These are phyloP conservation scores for Paxillus involutus DNA, from an alignment of 768 basidiomycete genomes.

Conservation along the genomic window DNA sequence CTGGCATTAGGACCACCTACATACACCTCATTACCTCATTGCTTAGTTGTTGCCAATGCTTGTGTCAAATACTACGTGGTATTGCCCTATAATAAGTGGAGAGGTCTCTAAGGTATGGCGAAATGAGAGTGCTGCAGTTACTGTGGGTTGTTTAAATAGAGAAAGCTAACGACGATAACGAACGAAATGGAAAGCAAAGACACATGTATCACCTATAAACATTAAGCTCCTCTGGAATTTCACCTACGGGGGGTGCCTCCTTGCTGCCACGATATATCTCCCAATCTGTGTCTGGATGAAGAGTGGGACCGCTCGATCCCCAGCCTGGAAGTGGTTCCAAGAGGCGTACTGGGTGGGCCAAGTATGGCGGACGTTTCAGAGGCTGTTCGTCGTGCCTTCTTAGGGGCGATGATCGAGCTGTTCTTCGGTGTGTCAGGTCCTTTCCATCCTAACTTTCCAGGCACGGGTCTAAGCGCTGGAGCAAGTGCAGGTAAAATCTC, in stretches of 20 bases:
- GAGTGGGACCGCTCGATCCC: constrained; percentile 36
- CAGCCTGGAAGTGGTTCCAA: constrained; percentile 26
- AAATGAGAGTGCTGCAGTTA: constrained; percentile 30
- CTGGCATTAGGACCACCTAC: background rate
- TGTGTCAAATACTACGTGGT: constrained; percentile 6
- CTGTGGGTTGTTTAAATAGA: constrained; percentile 19
- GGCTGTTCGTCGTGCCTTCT: constrained; percentile 64
- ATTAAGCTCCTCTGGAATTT: constrained; percentile 1
- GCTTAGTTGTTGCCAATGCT: background rate
- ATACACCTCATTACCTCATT: background rate
- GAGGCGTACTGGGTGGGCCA: constrained; percentile 17
- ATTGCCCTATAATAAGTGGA: constrained; percentile 23
- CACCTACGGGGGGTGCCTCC: constrained; percentile 21
- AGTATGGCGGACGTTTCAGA: constrained; percentile 58
- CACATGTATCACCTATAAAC: constrained; percentile 6
- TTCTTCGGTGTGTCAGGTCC: constrained; percentile 39
- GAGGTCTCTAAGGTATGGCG: constrained; percentile 22
- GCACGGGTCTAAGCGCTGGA: constrained; percentile 63
- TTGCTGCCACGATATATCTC: constrained; percentile 63
- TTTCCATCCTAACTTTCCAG: constrained; percentile 28
- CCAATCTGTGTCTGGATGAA: constrained; percentile 51
- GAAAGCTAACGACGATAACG: constrained; percentile 10
- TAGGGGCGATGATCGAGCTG: constrained; percentile 52
- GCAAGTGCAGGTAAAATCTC: constrained; percentile 80
- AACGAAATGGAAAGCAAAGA: constrained; percentile 15